Conservation (phyloP, 768 basidiomycete genomes). For the Pilatotrama ljubarskyi region DNA sequence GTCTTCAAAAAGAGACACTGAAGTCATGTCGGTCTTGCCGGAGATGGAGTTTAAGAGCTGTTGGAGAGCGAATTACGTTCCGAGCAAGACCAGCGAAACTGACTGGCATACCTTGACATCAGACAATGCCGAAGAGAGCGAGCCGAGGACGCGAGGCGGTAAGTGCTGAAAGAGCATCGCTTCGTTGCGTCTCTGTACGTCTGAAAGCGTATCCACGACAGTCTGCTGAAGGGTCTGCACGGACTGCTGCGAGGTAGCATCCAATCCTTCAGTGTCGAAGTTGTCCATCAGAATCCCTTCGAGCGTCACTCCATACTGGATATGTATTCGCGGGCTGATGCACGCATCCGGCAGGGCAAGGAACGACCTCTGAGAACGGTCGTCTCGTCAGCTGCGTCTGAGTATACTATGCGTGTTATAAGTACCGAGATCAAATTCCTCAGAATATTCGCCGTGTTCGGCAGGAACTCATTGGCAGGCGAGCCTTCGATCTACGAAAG, state of each 20-base stretch:
- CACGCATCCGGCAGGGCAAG: conserved; percentile 74
- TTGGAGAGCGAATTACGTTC: background rate
- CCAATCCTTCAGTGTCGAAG: conserved; percentile 28
- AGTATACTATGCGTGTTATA: no score
- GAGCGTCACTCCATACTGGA: conserved; percentile 48
- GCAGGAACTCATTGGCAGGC: conserved; percentile 57
- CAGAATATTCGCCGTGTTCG: conserved; percentile 52
- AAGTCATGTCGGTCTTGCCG: conserved; percentile 57
- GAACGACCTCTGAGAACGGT: conserved; percentile 55
- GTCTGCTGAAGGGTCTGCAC: conserved; percentile 44
- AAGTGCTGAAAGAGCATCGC: conserved; percentile 73
- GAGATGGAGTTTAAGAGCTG: conserved; percentile 81
- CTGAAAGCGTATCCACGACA: conserved; percentile 60
- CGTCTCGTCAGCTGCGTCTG: background rate
- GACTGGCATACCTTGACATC: conserved; percentile 45
- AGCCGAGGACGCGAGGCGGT: conserved; percentile 58
- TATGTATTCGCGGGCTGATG: conserved; percentile 72
- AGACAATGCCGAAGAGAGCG: conserved; percentile 59
- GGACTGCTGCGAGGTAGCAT: conserved; percentile 38
- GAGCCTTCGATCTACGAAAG: conserved; percentile 47
- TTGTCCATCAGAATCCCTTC: conserved; percentile 48
- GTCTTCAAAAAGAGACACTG: conserved; percentile 58
- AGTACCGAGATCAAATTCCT: conserved; percentile 63
- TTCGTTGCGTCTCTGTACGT: conserved; percentile 77
- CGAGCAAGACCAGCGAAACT: no score